Evolutionary conservation across 768 basidiomycete genomes (phyloP).

Genomic region (Macrocybe gigantea): DNA sequence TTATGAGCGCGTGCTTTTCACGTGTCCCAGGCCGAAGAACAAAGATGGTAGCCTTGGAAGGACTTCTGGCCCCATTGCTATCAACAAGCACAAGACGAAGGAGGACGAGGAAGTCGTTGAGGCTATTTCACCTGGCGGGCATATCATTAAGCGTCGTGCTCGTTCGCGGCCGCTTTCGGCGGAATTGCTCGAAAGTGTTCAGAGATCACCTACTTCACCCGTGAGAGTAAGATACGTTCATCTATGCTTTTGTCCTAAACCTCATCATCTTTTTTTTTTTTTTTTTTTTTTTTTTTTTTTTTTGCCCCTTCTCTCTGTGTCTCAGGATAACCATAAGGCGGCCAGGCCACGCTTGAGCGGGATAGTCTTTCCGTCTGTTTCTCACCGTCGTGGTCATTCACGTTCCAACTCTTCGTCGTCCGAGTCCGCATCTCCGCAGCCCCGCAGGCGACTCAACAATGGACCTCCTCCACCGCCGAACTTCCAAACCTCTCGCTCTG

Average conservation of each 20-base stretch:
- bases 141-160: slow-evolving; percentile 69
- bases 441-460: slow-evolving; percentile 46
- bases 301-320: neutral
- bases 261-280: too few relatives aligned
- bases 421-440: slow-evolving; percentile 46
- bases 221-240: slow-evolving; percentile 26
- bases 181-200: slow-evolving; percentile 51
- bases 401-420: slow-evolving; percentile 37
- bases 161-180: slow-evolving; percentile 66
- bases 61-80: slow-evolving; percentile 1
- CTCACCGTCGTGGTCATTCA: slow-evolving; percentile 31
- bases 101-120: slow-evolving; percentile 55
- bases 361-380: slow-evolving; percentile 36
- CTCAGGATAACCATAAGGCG: slow-evolving; percentile 1
- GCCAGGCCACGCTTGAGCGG: slow-evolving; percentile 7
- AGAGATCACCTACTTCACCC: slow-evolving; percentile 38
- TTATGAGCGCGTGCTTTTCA: slow-evolving; percentile 30
- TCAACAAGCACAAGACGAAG: slow-evolving; percentile 14
- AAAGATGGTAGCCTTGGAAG: slow-evolving; percentile 13
- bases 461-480: slow-evolving; percentile 20
- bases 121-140: slow-evolving; percentile 71
- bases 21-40: slow-evolving; percentile 16
- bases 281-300: too few relatives aligned
- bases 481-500: slow-evolving; percentile 15
- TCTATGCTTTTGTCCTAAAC: too few relatives aligned